Conservation (phyloP, 768 basidiomycete genomes). For the Lactarius indigo region DNA sequence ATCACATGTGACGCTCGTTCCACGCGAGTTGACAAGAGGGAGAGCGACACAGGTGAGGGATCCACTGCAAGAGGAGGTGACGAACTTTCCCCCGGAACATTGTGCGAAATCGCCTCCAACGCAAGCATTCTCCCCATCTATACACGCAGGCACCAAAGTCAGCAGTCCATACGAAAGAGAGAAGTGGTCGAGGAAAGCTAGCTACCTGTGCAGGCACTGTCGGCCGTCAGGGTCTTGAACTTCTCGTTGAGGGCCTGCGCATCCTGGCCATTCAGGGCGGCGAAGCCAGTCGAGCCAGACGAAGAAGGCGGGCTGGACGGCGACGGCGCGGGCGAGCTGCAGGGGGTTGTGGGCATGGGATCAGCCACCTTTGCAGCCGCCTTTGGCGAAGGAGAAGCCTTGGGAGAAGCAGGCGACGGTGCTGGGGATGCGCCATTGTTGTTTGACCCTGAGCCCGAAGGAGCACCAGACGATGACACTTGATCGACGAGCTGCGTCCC, state of each 20-base stretch:
- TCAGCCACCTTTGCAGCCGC: neutral
- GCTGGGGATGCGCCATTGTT: neutral
- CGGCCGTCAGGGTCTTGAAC: conserved; percentile 32
- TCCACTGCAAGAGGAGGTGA: conserved; percentile 32
- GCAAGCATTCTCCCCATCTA: conserved; percentile 38
- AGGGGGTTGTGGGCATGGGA: neutral
- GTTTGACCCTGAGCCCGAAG: conserved; percentile 5
- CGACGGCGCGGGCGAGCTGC: neutral
- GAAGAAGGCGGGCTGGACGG: neutral
- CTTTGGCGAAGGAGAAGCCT: neutral
- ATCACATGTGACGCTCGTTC: conserved; percentile 39
- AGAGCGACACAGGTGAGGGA: conserved; percentile 38
- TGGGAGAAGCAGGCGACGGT: conserved; percentile 17
- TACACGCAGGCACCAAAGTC: neutral
- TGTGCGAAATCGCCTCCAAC: conserved; percentile 39
- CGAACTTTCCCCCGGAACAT: conserved; percentile 37
- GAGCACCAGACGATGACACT: conserved; percentile 36
- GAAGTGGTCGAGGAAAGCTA: neutral
- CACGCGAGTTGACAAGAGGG: conserved; percentile 39
- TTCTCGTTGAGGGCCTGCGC: conserved; percentile 37
- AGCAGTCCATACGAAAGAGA: neutral
- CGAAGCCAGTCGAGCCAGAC: conserved; percentile 16
- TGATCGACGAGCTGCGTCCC: conserved; percentile 42
- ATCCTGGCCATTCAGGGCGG: conserved; percentile 35
- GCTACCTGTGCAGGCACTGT: conserved; percentile 34